Conservation (phyloP, 2,329 filamentous ascomycete species). For the Geosmithia flava region DNA sequence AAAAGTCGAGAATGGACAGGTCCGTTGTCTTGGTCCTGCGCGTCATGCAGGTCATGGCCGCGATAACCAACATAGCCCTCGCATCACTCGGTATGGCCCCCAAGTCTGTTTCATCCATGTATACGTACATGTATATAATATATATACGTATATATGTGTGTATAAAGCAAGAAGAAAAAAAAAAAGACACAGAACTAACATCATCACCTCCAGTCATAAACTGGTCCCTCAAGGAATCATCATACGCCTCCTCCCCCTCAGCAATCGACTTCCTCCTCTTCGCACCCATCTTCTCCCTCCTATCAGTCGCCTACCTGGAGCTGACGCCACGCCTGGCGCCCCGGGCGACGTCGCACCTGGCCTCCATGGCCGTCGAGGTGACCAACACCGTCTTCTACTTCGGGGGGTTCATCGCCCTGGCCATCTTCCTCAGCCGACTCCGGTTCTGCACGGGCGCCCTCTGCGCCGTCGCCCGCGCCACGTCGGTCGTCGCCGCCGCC, state of each 20-base stretch:
- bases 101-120: not conserved
- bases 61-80: not conserved
- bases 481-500: constrained; percentile 39
- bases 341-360: constrained; percentile 33
- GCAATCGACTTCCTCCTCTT: constrained; percentile 48
- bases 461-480: constrained; percentile 41
- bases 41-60: constrained; percentile 1
- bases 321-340: constrained; percentile 31
- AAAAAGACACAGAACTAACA: not conserved
- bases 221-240: constrained; percentile 36
- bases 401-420: constrained; percentile 44
- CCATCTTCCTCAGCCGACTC: constrained; percentile 41
- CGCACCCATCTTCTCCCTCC: constrained; percentile 36
- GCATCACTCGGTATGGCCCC: not conserved
- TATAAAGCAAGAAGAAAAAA: not conserved
- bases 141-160: not conserved
- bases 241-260: constrained; percentile 26
- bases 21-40: not conserved
- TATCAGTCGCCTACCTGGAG: constrained; percentile 43
- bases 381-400: constrained; percentile 45
- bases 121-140: not conserved
- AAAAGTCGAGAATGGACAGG: constrained; percentile 2
- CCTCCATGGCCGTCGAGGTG: constrained; percentile 33
- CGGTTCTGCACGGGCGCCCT: constrained; percentile 45
- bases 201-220: constrained; percentile 33